These are phyloP conservation scores for Trichoderma orchidacearum DNA, from an alignment of 495 filamentous ascomycete genomes.

Conservation along the genomic window DNA sequence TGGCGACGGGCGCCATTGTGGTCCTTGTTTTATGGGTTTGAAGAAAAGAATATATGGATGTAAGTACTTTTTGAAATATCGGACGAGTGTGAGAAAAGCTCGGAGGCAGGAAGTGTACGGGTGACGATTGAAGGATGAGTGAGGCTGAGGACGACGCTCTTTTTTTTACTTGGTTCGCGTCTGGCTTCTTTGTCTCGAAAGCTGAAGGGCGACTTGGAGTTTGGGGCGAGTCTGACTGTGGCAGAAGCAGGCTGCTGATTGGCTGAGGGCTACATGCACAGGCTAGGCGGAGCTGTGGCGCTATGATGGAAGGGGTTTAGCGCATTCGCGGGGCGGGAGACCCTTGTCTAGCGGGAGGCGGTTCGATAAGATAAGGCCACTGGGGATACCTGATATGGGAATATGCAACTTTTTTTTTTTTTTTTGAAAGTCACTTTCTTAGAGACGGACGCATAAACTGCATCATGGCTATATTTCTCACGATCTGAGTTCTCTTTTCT, in stretches of 20 bases:
- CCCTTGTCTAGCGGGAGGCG: background rate
- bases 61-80: too few relatives aligned
- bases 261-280: background rate
- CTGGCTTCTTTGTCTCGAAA: background rate
- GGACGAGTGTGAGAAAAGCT: too few relatives aligned
- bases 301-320: background rate
- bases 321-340: background rate
- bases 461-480: too few relatives aligned
- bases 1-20: constrained; percentile 35
- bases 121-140: too few relatives aligned
- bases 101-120: too few relatives aligned
- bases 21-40: background rate
- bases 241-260: background rate
- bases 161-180: too few relatives aligned
- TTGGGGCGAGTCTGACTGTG: background rate
- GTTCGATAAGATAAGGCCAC: background rate
- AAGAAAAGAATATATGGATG: background rate
- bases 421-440: too few relatives aligned
- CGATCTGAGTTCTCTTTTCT: background rate
- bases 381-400: too few relatives aligned
- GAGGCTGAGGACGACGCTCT: too few relatives aligned
- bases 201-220: background rate
- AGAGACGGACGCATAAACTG: too few relatives aligned
- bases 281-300: background rate
- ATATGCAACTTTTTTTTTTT: background rate